These are phyloP conservation scores for Capsicum rhomboideum DNA, from an alignment of 257 asterid species.

Conservation along the genomic window DNA sequence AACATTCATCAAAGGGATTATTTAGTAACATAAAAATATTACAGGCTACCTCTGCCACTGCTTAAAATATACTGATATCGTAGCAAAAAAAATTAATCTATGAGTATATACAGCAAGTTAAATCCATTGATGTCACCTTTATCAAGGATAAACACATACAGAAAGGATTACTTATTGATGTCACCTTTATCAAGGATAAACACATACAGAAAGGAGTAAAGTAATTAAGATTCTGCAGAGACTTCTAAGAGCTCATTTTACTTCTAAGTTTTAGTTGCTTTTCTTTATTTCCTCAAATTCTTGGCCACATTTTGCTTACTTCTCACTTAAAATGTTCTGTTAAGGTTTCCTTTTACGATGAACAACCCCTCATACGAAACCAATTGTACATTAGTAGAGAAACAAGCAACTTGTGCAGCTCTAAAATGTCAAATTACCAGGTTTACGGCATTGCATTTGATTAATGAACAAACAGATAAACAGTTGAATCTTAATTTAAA, in stretches of 20 bases:
- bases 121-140: neutral
- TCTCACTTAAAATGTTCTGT: neutral
- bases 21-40: neutral
- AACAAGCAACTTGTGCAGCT: neutral
- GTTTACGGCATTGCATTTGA: neutral
- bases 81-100: neutral
- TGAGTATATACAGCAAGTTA: neutral
- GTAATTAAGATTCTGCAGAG: neutral
- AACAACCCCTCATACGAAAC: neutral
- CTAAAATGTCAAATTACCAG: neutral
- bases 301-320: neutral
- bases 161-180: too few relatives aligned
- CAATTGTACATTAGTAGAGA: neutral
- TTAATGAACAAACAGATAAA: neutral
- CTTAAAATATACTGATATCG: neutral
- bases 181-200: too few relatives aligned
- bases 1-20: neutral
- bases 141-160: neutral
- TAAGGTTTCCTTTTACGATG: neutral
- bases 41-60: neutral
- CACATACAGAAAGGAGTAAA: neutral
- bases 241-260: neutral
- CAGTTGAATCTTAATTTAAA: too few relatives aligned
- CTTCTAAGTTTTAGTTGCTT: constrained; percentile 5
- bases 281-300: neutral